A percentile compares a stretch with the other conserved stretches of the same genome.
Conservation (phyloP, 176 grass and related monocot species). For the Cenchrus purpureus region DNA sequence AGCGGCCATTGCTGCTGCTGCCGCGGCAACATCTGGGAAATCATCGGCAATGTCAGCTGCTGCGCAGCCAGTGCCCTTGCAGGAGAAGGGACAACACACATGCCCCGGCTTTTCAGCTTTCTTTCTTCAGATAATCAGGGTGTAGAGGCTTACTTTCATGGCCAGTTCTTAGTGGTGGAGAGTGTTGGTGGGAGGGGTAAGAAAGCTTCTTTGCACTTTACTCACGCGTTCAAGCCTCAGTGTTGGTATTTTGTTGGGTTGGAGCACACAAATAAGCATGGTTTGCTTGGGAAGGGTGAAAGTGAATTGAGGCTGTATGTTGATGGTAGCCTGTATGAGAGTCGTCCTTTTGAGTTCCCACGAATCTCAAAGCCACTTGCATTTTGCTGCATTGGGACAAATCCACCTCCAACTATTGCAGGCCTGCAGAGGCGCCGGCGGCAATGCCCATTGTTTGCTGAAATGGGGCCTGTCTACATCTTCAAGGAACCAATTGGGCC, state of each 20-base stretch:
- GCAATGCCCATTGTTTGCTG: slow-evolving; percentile 93
- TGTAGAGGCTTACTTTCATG: slow-evolving; percentile 97
- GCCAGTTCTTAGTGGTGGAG: slow-evolving; percentile 96
- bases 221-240: slow-evolving; percentile 86
- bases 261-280: slow-evolving; percentile 86
- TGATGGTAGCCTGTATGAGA: slow-evolving; percentile 83
- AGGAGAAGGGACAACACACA: slow-evolving; percentile 92
- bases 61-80: slow-evolving; percentile 94
- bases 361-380: slow-evolving; percentile 90
- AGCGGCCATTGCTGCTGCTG: slow-evolving; percentile 89
- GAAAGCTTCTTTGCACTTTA: slow-evolving; percentile 97
- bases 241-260: slow-evolving; percentile 95
- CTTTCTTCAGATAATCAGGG: slow-evolving; percentile 92
- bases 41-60: slow-evolving; percentile 96
- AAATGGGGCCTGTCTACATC: slow-evolving; percentile 98
- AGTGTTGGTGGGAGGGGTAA: slow-evolving; percentile 76
- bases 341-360: slow-evolving; percentile 86
- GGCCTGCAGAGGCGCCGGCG: slow-evolving; percentile 81
- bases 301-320: slow-evolving; percentile 94
- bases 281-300: slow-evolving; percentile 89
- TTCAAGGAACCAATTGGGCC: slow-evolving; percentile 94
- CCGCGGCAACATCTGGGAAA: slow-evolving; percentile 87
- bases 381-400: slow-evolving; percentile 95
- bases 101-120: slow-evolving; percentile 96
- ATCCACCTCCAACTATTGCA: slow-evolving; percentile 96